Base-by-base conservation (phyloP, 306 rosid genomes). In the Castanospermum australe region DNA sequence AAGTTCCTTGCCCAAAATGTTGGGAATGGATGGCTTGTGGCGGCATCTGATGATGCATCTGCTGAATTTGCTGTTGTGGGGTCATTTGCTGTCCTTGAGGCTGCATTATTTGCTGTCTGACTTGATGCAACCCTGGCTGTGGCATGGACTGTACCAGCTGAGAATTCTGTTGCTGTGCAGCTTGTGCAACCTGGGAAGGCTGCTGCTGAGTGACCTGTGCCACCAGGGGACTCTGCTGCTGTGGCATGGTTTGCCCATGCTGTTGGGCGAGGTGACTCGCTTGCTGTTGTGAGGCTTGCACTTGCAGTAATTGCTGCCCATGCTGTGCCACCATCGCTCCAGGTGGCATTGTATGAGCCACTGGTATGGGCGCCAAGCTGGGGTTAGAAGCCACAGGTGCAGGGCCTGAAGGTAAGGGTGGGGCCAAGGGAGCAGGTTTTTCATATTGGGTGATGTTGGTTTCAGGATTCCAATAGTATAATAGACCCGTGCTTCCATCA, bases 381-480 rank as follows among this genome's bases (percentile, higher is more conserved):
- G 96, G 94, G 0, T 81, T 61, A 78, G 94, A 79, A 48, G 77
- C 79, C 12, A 24, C 61, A 4, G 89, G 82, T 8, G 84, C 87
- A 7, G 84, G 89, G 1, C 86, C 97, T 0, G 75, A 52, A 2
- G 91, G 91, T 76, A 81, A 25, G 2, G 97, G 90, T 0, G 92
- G 89, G 13, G 85, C 64, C 82, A 72, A 28, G 8, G 89, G 73
- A 0, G 74, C 84, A 0, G 98, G 99, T 72, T 88, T 96, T 69
- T 96, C 99, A 68, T 96, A 96, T 24, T 96, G 99, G 9, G 99
- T 96, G 24, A 93, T 44, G 35, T 93, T 96, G 2, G 99, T 93
- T 80, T 96, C 99, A 57, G 98, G 98, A 70, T 96, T 96, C 99
- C 99, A 93, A 78, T 91, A 96, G 80, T 96, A 96, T 15, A 90